phyloP scores from a whole-genome alignment of 2,329 filamentous ascomycete species.

The Paecilomyces formosus region DNA sequence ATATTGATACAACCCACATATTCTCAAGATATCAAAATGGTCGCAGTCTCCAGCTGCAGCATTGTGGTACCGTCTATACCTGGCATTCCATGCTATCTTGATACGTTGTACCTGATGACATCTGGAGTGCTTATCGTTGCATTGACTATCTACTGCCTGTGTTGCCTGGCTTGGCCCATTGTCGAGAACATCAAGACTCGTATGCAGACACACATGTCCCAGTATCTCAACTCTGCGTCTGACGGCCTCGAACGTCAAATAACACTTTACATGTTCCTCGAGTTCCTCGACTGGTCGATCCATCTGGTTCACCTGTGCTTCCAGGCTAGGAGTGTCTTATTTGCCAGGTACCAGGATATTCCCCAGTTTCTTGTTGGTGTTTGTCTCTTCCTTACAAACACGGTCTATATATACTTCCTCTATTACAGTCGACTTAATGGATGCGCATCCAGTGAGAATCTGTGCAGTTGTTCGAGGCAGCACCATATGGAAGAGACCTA shows the following conservation, averaged over 20 bases:
- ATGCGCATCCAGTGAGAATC: background rate
- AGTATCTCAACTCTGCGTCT: background rate
- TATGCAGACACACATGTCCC: background rate
- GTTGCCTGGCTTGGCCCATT: background rate
- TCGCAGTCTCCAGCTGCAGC: no score
- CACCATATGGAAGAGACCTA: no score
- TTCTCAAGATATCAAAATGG: no score
- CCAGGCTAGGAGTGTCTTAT: background rate
- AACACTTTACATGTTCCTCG: background rate
- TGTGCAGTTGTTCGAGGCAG: no score
- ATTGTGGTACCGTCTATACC: no score
- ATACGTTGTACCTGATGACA: no score
- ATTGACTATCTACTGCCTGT: background rate
- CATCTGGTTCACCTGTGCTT: background rate
- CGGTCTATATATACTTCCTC: background rate
- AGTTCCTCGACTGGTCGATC: background rate
- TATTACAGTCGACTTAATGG: background rate
- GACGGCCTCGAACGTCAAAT: background rate
- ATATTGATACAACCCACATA: no score
- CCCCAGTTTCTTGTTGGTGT: background rate
- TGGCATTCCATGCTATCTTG: no score
- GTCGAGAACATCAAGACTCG: background rate
- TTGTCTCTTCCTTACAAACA: background rate
- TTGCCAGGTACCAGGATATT: background rate
- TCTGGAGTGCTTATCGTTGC: no score